Base-by-base conservation (phyloP, 108 stramenopile species). In the Asterionellopsis glacialis region DNA sequence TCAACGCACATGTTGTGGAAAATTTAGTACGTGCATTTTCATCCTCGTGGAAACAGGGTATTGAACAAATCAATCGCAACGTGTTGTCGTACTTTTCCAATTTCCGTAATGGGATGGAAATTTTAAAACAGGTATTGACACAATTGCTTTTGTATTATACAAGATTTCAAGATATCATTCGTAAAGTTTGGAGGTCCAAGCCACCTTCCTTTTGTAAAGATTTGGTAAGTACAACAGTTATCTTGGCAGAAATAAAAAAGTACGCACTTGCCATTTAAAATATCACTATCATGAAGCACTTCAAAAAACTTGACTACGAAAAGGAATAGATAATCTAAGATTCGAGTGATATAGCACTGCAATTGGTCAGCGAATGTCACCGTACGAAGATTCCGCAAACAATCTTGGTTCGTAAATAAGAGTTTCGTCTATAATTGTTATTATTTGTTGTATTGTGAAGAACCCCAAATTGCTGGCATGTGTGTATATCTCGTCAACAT, bases 71-170 rank as follows among this genome's bases (percentile, higher is more conserved):
- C 75, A 96, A 99, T 73, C 74, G 95, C 22, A 92, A 97, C 68
- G 98, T 99, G 1, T 68, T 97, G 24, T 77, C 83, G 12, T 96
- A 91, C 59, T 99, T 98, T 80, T 91, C 94, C 33, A 98, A 99
- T 75, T 96, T 96, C 80, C 74, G 92, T 16, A 97, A 98, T 67
- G 96, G 97, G 18, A 96, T 97, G 96, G 98, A 97, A 60, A 95
- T 99, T 57, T 76, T 99, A 41, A 99, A 99, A 80, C 95, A 97
- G 77, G 95, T 95, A 14, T 67, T 98, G 57, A 97, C 97, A 39
- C 97, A 97, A 69, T 72, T 98, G 22, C 81, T 99, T 1, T 67
- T 97, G 39, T 98, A 97, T 70, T 97, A 98, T 76, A 97, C 96
- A 18, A 67, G 98, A n/a, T 97, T 99, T 66, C 97, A 96, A 63